phyloP scores from a whole-genome alignment of 2,329 filamentous ascomycete genomes.

The Phialocephala sp. region DNA sequence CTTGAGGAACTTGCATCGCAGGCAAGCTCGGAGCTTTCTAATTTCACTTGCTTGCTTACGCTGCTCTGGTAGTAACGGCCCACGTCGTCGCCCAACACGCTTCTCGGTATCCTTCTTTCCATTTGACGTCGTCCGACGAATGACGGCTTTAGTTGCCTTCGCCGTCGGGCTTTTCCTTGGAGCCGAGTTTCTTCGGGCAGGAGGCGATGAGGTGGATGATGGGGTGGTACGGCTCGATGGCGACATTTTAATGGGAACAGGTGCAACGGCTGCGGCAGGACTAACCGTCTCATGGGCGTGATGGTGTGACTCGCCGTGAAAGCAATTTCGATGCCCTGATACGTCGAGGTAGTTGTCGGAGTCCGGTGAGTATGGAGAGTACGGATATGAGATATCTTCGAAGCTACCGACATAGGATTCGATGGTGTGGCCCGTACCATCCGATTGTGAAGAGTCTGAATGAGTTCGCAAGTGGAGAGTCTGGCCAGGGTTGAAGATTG shows the following conservation, averaged over 20 bases:
- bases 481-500: conserved; percentile 89
- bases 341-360: conserved; percentile 77
- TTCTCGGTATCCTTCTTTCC: conserved; percentile 88
- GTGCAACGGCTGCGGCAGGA: conserved; percentile 69
- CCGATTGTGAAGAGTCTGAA: conserved; percentile 83
- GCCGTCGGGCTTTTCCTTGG: conserved; percentile 66
- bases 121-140: conserved; percentile 73
- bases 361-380: conserved; percentile 81
- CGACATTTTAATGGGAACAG: conserved; percentile 71
- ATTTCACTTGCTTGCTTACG: conserved; percentile 97
- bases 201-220: conserved; percentile 65
- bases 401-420: conserved; percentile 69
- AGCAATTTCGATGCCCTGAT: conserved; percentile 63
- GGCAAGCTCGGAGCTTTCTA: conserved; percentile 88
- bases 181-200: conserved; percentile 69
- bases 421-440: conserved; percentile 64
- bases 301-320: conserved; percentile 59
- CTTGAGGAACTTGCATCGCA: conserved; percentile 98
- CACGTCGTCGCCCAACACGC: conserved; percentile 88
- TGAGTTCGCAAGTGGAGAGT: conserved; percentile 86
- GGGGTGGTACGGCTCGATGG: conserved; percentile 66
- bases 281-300: conserved; percentile 62
- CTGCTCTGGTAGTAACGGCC: conserved; percentile 90
- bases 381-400: conserved; percentile 72
- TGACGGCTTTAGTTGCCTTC: conserved; percentile 84